Percentiles rank a stretch among this genome's conserved stretches.
These are phyloP conservation scores for Teratosphaeriaceae sp. DNA, from an alignment of 2,329 filamentous ascomycete genomes.

Conservation along the genomic window DNA sequence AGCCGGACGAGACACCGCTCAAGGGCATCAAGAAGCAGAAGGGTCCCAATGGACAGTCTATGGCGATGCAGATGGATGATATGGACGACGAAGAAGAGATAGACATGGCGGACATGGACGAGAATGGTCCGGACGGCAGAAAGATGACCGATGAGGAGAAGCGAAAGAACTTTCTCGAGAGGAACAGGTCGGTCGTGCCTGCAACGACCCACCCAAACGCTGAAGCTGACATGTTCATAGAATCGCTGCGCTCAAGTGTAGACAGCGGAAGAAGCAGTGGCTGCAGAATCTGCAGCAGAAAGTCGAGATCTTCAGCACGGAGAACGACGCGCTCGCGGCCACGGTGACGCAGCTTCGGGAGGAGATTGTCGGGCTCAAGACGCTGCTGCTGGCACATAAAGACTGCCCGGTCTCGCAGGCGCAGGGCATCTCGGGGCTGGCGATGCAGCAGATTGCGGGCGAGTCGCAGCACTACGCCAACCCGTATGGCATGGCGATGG, in stretches of 20 bases:
- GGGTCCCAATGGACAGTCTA: conserved; percentile 44
- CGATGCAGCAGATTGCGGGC: conserved; percentile 45
- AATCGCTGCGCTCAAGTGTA: conserved; percentile 92
- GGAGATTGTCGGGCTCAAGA: conserved; percentile 93
- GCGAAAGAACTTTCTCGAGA: conserved; percentile 92
- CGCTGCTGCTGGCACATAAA: conserved; percentile 85
- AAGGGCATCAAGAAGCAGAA: conserved; percentile 72
- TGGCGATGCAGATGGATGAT: conserved; percentile 36
- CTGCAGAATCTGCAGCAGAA: conserved; percentile 89
- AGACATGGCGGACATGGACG: conserved; percentile 27
- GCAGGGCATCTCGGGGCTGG: conserved; percentile 58
- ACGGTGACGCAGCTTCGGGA: conserved; percentile 82
- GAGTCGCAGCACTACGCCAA: conserved; percentile 38
- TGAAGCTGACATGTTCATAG: conserved; percentile 45
- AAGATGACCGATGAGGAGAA: conserved; percentile 99
- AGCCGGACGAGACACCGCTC: conserved; percentile 62
- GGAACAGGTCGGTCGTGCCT: conserved; percentile 77
- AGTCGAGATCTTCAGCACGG: conserved; percentile 84
- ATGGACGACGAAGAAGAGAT: conserved; percentile 29
- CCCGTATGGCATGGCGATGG: conserved; percentile 43
- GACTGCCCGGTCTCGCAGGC: conserved; percentile 90
- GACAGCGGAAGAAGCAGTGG: conserved; percentile 99
- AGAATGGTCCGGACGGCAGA: conserved; percentile 48
- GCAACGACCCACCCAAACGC: neutral
- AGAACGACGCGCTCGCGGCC: conserved; percentile 80